phyloP scores from a whole-genome alignment of 164 flowering plant species.

The Brasenia schreberi region DNA sequence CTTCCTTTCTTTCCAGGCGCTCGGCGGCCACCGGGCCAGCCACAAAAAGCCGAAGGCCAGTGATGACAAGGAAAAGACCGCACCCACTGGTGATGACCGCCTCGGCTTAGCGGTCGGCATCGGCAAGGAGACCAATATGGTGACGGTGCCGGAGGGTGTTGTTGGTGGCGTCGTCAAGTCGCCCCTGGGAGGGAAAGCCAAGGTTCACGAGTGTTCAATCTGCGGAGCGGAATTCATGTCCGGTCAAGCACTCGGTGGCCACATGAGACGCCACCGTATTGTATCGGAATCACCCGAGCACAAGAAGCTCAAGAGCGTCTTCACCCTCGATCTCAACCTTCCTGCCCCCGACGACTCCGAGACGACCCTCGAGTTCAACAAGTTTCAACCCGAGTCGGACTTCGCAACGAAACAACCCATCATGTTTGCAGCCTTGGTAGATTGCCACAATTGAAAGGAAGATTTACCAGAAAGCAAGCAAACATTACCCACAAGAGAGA shows the following conservation, averaged over 20 bases:
- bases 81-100: background rate
- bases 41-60: conserved; percentile 34
- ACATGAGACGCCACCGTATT: conserved; percentile 50
- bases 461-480: background rate
- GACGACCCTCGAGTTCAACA: conserved; percentile 3
- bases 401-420: conserved; percentile 21
- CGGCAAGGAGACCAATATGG: background rate
- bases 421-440: conserved; percentile 53
- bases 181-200: conserved; percentile 9
- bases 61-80: conserved; percentile 4
- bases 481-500: background rate
- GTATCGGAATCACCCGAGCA: conserved; percentile 3
- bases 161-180: background rate
- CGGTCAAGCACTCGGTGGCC: conserved; percentile 64
- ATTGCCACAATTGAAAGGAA: conserved; percentile 45
- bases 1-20: conserved; percentile 54
- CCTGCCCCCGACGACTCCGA: conserved; percentile 68
- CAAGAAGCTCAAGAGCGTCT: conserved; percentile 18
- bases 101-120: background rate
- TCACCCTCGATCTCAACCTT: conserved; percentile 64
- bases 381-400: conserved; percentile 15
- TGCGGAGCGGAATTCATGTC: conserved; percentile 47
- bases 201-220: conserved; percentile 47
- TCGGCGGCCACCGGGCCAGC: conserved; percentile 64
- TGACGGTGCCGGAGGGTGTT: background rate